Evolutionary conservation across 2,329 filamentous ascomycete species (phyloP).

Genomic region (Sporothrix sp.): DNA sequence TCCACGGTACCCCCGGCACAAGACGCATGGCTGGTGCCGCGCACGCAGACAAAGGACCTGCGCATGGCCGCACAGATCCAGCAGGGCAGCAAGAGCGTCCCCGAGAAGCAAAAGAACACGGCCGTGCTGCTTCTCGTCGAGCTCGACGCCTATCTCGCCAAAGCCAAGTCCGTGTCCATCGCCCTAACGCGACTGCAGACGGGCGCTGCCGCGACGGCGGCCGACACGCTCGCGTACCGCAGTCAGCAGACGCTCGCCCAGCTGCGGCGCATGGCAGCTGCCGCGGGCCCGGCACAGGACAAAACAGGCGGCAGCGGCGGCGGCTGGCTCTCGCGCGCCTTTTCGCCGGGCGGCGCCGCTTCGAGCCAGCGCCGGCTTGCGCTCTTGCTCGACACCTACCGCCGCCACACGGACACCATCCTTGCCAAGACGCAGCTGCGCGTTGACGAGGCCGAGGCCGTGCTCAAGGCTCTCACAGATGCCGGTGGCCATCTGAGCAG

Average conservation of each 20-base stretch:
- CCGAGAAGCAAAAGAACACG: not conserved
- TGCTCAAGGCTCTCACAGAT: conserved; percentile 54
- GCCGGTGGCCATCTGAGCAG: conserved; percentile 65
- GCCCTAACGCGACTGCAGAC: conserved; percentile 11
- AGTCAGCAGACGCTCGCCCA: conserved; percentile 11
- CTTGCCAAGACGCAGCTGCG: conserved; percentile 59
- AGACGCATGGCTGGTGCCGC: conserved; percentile 14
- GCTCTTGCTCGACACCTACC: conserved; percentile 64
- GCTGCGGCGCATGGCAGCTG: conserved; percentile 7
- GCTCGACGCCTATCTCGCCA: conserved; percentile 66
- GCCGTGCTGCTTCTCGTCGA: conserved; percentile 51
- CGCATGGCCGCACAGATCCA: not conserved
- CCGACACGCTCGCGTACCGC: conserved; percentile 10
- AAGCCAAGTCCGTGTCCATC: conserved; percentile 32
- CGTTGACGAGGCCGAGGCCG: conserved; percentile 59
- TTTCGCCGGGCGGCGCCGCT: conserved; percentile 34
- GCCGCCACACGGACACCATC: conserved; percentile 60
- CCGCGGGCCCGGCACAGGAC: not conserved
- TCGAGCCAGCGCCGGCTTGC: not conserved
- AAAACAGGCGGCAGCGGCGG: conserved; percentile 18
- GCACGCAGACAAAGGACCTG: conserved; percentile 10
- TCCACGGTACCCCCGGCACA: not conserved
- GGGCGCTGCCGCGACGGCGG: conserved; percentile 3
- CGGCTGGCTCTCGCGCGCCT: conserved; percentile 29
- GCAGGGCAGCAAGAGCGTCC: not conserved